Conservation (phyloP, 2,329 filamentous ascomycete genomes). For the Venturiaceae sp. region DNA sequence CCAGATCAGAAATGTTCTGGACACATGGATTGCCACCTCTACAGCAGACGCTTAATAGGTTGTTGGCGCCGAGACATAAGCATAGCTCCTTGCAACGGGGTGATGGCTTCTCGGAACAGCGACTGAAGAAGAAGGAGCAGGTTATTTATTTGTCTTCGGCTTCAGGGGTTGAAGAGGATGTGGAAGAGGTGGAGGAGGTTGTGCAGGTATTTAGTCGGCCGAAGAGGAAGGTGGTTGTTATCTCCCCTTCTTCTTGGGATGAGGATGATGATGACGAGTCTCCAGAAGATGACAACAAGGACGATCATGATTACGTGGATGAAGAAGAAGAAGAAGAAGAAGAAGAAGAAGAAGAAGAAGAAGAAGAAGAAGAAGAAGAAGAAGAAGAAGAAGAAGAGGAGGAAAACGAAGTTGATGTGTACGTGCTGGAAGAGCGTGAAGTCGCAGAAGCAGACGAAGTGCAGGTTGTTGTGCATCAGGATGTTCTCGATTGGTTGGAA, state of each 20-base stretch:
- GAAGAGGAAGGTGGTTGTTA: not conserved
- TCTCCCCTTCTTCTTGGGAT: not conserved
- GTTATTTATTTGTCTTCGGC: not conserved
- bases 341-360: no score
- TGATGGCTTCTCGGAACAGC: no score
- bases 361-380: no score
- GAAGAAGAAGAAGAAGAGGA: no score
- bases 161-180: not conserved
- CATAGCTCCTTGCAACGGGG: no score
- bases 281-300: not conserved
- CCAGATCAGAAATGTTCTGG: not conserved
- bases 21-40: not conserved
- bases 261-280: not conserved
- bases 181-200: not conserved
- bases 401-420: no score
- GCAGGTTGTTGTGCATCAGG: no score
- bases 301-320: not conserved
- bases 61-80: not conserved
- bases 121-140: not conserved
- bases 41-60: not conserved
- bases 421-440: no score
- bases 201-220: not conserved
- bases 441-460: no score
- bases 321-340: not conserved
- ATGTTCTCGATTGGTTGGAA: no score